Conservation (phyloP, 345 rosid species). For the Theobroma cacao region DNA sequence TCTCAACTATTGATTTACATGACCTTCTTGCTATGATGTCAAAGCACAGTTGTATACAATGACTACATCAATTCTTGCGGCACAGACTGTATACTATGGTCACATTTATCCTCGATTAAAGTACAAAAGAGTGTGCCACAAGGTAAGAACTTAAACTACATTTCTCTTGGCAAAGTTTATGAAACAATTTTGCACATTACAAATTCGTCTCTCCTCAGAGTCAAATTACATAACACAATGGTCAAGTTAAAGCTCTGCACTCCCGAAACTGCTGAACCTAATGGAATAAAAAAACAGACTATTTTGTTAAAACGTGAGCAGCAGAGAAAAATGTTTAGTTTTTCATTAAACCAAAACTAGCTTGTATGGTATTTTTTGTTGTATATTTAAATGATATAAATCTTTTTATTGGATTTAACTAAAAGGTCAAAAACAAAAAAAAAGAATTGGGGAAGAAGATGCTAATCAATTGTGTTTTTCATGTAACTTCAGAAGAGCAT, state of each 20-base stretch:
- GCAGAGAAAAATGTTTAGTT: not conserved
- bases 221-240: too few species aligned
- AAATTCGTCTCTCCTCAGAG: too few species aligned
- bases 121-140: conserved; percentile 25
- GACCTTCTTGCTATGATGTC: not conserved
- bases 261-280: not conserved
- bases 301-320: not conserved
- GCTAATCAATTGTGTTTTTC: not conserved
- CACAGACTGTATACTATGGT: conserved; percentile 67
- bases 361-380: not conserved
- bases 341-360: not conserved
- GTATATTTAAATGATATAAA: not conserved
- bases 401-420: not conserved
- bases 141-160: conserved; percentile 31
- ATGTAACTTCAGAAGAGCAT: not conserved
- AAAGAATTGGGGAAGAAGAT: not conserved
- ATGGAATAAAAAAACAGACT: not conserved
- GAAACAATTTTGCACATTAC: not conserved
- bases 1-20: not conserved
- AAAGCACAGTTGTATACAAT: conserved; percentile 61
- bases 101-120: conserved; percentile 54
- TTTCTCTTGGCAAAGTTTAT: not conserved
- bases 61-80: conserved; percentile 47
- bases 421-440: not conserved
- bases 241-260: not conserved